Base-by-base conservation (phyloP, 2,329 filamentous ascomycete species). In the Sporothrix curviconia region DNA sequence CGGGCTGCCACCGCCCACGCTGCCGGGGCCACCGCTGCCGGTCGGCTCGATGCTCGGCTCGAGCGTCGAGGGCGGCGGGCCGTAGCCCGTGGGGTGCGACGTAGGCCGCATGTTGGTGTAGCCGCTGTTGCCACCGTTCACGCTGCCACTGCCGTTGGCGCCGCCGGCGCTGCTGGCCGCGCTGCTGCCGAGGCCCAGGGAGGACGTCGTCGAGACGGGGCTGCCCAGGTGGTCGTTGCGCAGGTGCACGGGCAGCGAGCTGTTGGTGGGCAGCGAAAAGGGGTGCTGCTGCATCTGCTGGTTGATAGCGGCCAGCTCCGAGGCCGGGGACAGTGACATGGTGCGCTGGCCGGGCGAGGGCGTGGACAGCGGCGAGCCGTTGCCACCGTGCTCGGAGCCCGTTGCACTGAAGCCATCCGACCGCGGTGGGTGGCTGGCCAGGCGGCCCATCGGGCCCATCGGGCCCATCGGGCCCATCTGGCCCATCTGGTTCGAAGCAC, bases 31-130 rank as follows among this genome's bases (percentile, higher is more conserved):
- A 15, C 56, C 52, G 43, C 42, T 32, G 6, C 65, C 87, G 22
- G 55, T 52, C 62, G 89, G 86, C 69, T 92, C 90, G 61, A 90
- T 81, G 70, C 83, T 92, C 25, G 92, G 90, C 74, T 96, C 92
- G 53, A 96, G 78, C 15, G 89, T 91, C 50, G 88, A 85, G 1
- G n/a, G n/a, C n/a, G 90, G 89, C 2, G 90, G 90, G 30, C 86
- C 88, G 70, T 92, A 95, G 60, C 81, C 80, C 12, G 77, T 85
- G 0, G 92, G 92, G 71, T 96, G 92, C 39, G 92, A 96, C 0
- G 92, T 96, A 64, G 92, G 83, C 47, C 83, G 78, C 67, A 82
- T 78, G 57, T 71, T 77, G 61, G 72, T 78, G 73, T 83, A 83
- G 63, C 80, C 79, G 15, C 47, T 34, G 32, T 17, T 34, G 28